Conservation (phyloP, 805 yeast species). For the Hemisphaericaspora nanyangensis region DNA sequence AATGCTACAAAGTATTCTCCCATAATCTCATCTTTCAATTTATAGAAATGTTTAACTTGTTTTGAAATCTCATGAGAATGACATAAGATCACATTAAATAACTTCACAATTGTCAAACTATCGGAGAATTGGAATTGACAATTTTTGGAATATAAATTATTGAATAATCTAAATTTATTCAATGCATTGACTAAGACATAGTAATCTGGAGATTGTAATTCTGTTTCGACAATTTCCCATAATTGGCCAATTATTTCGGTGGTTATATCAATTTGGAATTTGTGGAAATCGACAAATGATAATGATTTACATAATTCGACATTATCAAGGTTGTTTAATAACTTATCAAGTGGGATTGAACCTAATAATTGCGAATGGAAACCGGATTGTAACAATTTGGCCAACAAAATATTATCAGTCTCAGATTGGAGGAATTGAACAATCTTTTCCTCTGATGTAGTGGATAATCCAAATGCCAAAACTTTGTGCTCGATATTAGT, state of each 20-base stretch:
- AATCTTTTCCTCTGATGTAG: neutral
- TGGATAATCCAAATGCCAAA: conserved; percentile 3
- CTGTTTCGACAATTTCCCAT: conserved; percentile 16
- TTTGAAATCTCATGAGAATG: conserved; percentile 14
- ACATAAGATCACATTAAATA: neutral
- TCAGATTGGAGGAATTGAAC: neutral
- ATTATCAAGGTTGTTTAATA: conserved; percentile 1
- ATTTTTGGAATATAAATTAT: conserved; percentile 13
- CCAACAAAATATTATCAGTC: conserved; percentile 4
- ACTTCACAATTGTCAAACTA: neutral
- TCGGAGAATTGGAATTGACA: conserved; percentile 7
- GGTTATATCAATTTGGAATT: conserved; percentile 2
- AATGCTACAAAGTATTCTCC: conserved; percentile 17
- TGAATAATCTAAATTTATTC: conserved; percentile 26
- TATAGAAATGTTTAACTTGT: conserved; percentile 35
- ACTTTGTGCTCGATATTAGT: conserved; percentile 2
- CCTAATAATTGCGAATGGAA: conserved; percentile 1
- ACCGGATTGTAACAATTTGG: conserved; percentile 11
- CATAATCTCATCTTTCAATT: conserved; percentile 36
- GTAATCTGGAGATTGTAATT: conserved; percentile 18
- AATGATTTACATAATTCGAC: conserved; percentile 18
- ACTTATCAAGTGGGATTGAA: neutral
- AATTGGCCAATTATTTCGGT: conserved; percentile 11
- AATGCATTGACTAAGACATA: conserved; percentile 14
- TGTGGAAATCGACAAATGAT: conserved; percentile 15